Conservation (phyloP, 164 flowering plant species). For the Santalum album region DNA sequence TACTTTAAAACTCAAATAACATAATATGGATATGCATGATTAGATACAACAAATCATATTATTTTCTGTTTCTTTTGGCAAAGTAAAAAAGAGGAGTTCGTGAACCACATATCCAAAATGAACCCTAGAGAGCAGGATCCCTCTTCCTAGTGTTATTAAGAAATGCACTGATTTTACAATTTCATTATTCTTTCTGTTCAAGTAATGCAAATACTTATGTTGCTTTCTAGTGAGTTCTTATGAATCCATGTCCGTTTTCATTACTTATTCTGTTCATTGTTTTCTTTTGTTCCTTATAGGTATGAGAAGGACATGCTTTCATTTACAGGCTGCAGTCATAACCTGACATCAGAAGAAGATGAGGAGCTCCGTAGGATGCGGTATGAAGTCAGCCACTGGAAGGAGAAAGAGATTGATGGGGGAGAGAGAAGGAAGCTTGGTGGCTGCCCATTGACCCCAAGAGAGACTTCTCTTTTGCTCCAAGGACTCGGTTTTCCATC, state of each 20-base stretch:
- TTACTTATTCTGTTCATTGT: background rate
- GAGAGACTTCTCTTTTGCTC: constrained; percentile 85
- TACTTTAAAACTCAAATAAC: no score
- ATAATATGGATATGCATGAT: no score
- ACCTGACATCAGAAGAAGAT: constrained; percentile 73
- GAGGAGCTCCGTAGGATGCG: constrained; percentile 80
- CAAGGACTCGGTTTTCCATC: constrained; percentile 72
- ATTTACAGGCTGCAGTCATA: constrained; percentile 95
- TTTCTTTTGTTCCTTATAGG: constrained; percentile 26
- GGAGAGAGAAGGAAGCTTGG: constrained; percentile 77
- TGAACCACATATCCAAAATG: no score
- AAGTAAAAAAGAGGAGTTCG: no score
- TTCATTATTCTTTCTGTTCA: no score
- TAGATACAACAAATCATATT: no score
- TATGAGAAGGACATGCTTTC: constrained; percentile 99
- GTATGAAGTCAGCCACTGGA: constrained; percentile 89
- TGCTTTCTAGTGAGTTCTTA: background rate
- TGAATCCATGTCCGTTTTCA: background rate
- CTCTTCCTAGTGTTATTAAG: no score
- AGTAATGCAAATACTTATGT: no score
- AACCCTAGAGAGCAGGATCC: no score
- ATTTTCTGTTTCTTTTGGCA: no score
- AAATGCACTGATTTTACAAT: no score
- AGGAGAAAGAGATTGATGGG: constrained; percentile 95
- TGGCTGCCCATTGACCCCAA: constrained; percentile 92